Base-by-base conservation (phyloP, 1,284 basidiomycete species). In the Microbotryum violaceum region DNA sequence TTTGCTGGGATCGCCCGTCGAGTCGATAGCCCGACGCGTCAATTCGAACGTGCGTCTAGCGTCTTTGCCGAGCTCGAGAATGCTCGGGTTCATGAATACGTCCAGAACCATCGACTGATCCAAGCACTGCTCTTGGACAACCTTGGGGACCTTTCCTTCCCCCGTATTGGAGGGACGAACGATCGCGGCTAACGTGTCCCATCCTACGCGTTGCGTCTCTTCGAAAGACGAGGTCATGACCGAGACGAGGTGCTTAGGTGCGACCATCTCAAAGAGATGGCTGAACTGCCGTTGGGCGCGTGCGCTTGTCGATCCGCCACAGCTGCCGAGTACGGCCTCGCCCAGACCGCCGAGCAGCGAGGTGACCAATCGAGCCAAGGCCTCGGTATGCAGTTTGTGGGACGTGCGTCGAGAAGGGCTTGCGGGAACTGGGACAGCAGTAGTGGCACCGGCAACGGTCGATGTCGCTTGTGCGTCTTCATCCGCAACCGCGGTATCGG, bases 161-260 rank as follows among this genome's bases (percentile, higher is more conserved):
- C 12, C 7, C 0, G 21, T 23, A 2, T 42, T 49, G 4, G 50
- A 57, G 1, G 62, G 57, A 0, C 62, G 60, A n/a, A 60, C 23
- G 49, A 67, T 55, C 9, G 56, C 48, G 1, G 58, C 23, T 47
- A 67, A 51, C 27, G 57, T 29, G 5, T 16, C 6, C 65, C 65
- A 67, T 0, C 45, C 65, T 31, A 64, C 49, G 4, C 2, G 9
- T 18, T 51, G 37, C 1, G 49, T 44, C 9, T 54, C 51, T 5
- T 31, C 8, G 42, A 54, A 62, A 10, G 50, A 33, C 12, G 48
- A 18, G 16, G 21, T 20, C 6, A 63, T 42, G 25, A 53, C 33
- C 5, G 12, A 18, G 8, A 58, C 57, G 8, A 64, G 59, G 44
- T 49, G 42, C 3, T 29, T 12, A 4, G n/a, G 37, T 25, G 58